These are phyloP conservation scores for Salvia miltiorrhiza DNA, from an alignment of 257 asterid genomes.

Conservation along the genomic window DNA sequence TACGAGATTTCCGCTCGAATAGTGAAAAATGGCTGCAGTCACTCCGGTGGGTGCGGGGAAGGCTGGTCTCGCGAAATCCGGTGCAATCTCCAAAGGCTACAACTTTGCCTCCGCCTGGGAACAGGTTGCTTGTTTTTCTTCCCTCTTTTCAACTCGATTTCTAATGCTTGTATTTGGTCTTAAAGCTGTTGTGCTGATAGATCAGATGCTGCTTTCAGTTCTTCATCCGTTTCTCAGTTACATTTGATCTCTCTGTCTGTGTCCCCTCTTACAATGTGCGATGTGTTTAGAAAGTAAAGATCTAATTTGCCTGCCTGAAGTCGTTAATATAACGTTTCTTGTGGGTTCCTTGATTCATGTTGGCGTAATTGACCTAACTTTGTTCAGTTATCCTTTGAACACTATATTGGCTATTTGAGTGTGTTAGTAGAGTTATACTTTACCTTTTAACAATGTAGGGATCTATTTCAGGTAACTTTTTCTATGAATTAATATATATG, in stretches of 20 bases:
- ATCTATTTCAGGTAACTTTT: neutral
- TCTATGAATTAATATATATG: neutral
- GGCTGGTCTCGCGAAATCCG: slow-evolving; percentile 59
- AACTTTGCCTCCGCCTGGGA: slow-evolving; percentile 98
- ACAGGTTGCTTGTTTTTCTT: slow-evolving; percentile 44
- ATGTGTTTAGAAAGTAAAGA: neutral
- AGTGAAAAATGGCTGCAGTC: slow-evolving; percentile 42
- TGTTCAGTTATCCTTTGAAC: neutral
- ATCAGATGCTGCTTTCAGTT: slow-evolving; percentile 15
- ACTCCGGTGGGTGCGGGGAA: slow-evolving; percentile 38
- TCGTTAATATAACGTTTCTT: neutral
- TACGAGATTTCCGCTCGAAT: slow-evolving; percentile 8
- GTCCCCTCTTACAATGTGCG: neutral
- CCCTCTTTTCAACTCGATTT: neutral
- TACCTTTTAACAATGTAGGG: neutral
- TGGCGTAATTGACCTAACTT: neutral
- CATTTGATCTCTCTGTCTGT: slow-evolving; percentile 18
- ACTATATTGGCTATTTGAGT: neutral
- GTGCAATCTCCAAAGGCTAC: slow-evolving; percentile 89
- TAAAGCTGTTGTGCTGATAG: slow-evolving; percentile 5
- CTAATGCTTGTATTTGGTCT: slow-evolving; percentile 8
- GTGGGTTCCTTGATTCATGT: neutral
- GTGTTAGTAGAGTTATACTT: neutral
- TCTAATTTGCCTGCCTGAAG: slow-evolving; percentile 5
- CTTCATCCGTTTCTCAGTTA: slow-evolving; percentile 10